Percentiles rank a stretch among this genome's conserved stretches.
Evolutionary conservation across 2,329 filamentous ascomycete species (phyloP).

Genomic region (Penicillium sp.): DNA sequence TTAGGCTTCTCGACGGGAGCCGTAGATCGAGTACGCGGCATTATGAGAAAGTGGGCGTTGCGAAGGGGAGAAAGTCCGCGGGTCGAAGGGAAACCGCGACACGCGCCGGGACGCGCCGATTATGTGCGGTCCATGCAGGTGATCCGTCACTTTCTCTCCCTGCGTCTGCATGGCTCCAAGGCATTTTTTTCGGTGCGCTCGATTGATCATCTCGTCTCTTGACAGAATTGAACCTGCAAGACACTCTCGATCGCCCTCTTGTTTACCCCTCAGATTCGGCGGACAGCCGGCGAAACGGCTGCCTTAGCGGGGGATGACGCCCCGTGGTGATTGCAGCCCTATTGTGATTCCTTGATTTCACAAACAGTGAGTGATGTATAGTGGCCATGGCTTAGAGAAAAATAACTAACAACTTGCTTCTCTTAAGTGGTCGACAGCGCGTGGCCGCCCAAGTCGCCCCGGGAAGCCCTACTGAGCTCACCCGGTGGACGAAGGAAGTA

Average conservation of each 20-base stretch:
- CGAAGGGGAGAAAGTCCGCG: not conserved
- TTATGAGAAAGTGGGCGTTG: constrained; percentile 18
- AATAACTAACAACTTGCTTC: constrained; percentile 7
- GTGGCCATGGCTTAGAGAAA: not conserved
- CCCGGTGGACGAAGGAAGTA: constrained; percentile 74
- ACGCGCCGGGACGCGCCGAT: constrained; percentile 28
- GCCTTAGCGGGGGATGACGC: constrained; percentile 16
- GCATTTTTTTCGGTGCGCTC: not conserved
- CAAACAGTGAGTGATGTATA: constrained; percentile 10
- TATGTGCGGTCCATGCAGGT: constrained; percentile 16
- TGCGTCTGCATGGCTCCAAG: constrained; percentile 3
- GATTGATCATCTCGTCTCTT: not conserved
- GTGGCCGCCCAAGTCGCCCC: constrained; percentile 60
- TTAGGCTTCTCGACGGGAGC: constrained; percentile 16
- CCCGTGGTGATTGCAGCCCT: constrained; percentile 9
- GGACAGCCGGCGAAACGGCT: constrained; percentile 12
- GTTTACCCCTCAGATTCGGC: not conserved
- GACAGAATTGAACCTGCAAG: not conserved
- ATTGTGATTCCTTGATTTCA: constrained; percentile 6
- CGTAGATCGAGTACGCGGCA: constrained; percentile 29
- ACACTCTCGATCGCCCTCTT: not conserved
- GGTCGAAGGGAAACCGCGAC: constrained; percentile 22
- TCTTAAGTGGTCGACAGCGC: constrained; percentile 40
- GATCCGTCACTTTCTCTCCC: constrained; percentile 18
- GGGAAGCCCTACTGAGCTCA: constrained; percentile 59